Conservation (phyloP, 108 stramenopile species). For the Skeletonema tropicum region DNA sequence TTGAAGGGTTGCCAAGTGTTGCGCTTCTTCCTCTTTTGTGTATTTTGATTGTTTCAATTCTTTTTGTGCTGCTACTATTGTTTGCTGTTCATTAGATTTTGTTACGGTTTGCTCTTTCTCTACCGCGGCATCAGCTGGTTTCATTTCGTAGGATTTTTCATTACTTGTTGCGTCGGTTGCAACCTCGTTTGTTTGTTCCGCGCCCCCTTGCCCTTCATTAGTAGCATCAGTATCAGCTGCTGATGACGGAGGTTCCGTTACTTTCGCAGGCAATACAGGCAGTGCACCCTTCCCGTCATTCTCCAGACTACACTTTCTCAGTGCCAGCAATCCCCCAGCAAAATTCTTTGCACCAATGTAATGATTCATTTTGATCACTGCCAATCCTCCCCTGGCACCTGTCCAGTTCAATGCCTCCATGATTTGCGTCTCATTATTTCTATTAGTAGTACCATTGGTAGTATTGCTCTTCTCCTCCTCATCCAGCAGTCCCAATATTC, state of each 20-base stretch:
- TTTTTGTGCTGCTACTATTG: neutral
- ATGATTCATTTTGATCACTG: constrained; percentile 37
- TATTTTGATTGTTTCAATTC: constrained; percentile 8
- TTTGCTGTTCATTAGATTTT: neutral
- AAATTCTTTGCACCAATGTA: constrained; percentile 36
- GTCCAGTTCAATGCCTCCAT: constrained; percentile 23
- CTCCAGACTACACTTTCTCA: constrained; percentile 11
- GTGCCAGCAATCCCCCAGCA: constrained; percentile 29
- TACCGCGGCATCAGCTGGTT: constrained; percentile 1
- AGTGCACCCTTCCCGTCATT: constrained; percentile 4
- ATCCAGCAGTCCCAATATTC: constrained; percentile 9
- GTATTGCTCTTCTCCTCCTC: neutral
- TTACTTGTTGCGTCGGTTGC: neutral
- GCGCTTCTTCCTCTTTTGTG: constrained; percentile 12
- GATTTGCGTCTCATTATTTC: neutral
- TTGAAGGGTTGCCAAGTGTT: constrained; percentile 33
- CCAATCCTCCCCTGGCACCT: constrained; percentile 31
- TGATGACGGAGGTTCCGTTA: neutral
- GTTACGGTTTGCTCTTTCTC: neutral
- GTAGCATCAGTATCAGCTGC: neutral
- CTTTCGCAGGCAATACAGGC: neutral
- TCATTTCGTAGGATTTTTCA: neutral
- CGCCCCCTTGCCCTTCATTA: constrained; percentile 1
- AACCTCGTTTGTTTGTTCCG: neutral
- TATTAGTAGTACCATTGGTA: neutral